Evolutionary conservation across 1,284 basidiomycete genomes (phyloP).

Genomic region (Cryptococcus hybrid): DNA sequence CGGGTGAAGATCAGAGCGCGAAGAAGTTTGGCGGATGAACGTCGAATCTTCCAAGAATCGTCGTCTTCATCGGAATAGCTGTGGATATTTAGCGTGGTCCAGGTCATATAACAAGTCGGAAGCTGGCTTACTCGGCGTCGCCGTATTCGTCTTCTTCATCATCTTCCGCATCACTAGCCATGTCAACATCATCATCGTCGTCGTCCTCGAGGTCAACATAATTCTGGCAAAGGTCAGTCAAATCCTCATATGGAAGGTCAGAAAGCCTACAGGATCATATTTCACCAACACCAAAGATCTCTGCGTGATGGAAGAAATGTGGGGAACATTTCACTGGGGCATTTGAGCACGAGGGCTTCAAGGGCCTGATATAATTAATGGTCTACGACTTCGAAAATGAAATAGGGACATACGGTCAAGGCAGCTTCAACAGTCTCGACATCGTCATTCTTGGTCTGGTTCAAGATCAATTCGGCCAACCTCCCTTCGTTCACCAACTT

Average conservation of each 20-base stretch:
- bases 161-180: slow-evolving; percentile 52
- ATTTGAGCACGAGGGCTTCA: slow-evolving; percentile 77
- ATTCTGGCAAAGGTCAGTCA: slow-evolving; percentile 58
- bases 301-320: slow-evolving; percentile 66
- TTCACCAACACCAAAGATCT: slow-evolving; percentile 76
- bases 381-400: neutral
- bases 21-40: slow-evolving; percentile 87
- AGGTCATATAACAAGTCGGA: neutral
- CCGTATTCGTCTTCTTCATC: slow-evolving; percentile 58
- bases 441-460: slow-evolving; percentile 32
- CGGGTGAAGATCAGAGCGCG: slow-evolving; percentile 81
- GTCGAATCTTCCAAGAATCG: slow-evolving; percentile 96
- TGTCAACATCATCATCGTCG: slow-evolving; percentile 68
- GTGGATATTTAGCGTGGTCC: slow-evolving; percentile 3
- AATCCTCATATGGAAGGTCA: neutral
- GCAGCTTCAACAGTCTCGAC: slow-evolving; percentile 44
- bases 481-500: slow-evolving; percentile 27
- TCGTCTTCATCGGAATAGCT: slow-evolving; percentile 98
- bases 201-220: slow-evolving; percentile 79
- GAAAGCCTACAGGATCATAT: slow-evolving; percentile 77
- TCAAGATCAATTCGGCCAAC: slow-evolving; percentile 26
- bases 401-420: slow-evolving; percentile 21
- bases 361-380: slow-evolving; percentile 59
- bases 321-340: slow-evolving; percentile 75
- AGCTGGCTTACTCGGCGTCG: slow-evolving; percentile 63